A percentile compares a stretch with the other conserved stretches of the same genome.
phyloP scores from a whole-genome alignment of 1,284 basidiomycete genomes.

The Baeospora myosura region DNA sequence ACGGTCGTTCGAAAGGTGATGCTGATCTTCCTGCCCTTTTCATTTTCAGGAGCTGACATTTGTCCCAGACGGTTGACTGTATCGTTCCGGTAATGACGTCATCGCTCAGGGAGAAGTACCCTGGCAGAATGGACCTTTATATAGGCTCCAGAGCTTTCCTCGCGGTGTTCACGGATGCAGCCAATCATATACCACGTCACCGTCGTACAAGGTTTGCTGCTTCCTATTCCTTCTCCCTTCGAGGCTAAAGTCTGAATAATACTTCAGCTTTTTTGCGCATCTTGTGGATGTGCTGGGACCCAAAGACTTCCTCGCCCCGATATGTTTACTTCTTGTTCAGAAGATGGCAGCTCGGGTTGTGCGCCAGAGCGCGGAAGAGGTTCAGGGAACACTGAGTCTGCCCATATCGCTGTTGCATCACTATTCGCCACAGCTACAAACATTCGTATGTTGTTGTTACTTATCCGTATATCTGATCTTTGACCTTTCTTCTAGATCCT shows the following conservation, averaged over 20 bases:
- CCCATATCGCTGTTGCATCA: constrained; percentile 63
- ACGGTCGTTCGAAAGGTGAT: constrained; percentile 86
- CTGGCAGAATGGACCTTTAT: constrained; percentile 52
- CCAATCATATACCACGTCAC: constrained; percentile 82
- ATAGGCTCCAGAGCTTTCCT: constrained; percentile 68
- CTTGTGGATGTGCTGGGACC: constrained; percentile 83
- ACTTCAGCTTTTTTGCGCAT: constrained; percentile 78
- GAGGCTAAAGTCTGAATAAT: constrained; percentile 27
- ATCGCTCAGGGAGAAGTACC: constrained; percentile 56
- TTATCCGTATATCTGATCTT: constrained; percentile 22
- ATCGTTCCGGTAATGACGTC: constrained; percentile 91
- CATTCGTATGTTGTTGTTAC: constrained; percentile 10
- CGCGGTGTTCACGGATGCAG: constrained; percentile 84
- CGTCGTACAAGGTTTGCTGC: constrained; percentile 67
- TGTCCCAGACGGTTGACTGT: constrained; percentile 75
- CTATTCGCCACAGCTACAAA: constrained; percentile 37
- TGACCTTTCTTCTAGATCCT: constrained; percentile 48
- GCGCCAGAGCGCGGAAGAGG: constrained; percentile 59
- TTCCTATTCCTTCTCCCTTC: constrained; percentile 8
- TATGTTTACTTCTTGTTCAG: constrained; percentile 84
- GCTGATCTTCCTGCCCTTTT: background rate
- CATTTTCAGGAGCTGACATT: constrained; percentile 2
- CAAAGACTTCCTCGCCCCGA: constrained; percentile 75
- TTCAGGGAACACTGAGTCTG: constrained; percentile 53
- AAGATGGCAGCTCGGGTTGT: constrained; percentile 66